Evolutionary conservation across 257 asterid genomes (phyloP).

Genomic region (Plantago elongata): DNA sequence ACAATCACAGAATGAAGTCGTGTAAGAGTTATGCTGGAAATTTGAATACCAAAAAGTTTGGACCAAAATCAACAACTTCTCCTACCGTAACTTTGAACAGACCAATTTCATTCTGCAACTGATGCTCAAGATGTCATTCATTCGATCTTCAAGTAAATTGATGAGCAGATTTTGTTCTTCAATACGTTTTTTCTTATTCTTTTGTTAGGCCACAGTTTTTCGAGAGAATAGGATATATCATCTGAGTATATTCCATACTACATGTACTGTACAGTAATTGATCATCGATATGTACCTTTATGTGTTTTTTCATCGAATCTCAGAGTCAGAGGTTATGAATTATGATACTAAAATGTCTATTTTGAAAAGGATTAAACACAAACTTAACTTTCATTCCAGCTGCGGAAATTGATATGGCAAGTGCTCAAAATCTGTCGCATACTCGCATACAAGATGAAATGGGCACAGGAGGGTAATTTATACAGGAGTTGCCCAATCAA

Average conservation of each 20-base stretch:
- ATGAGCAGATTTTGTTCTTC: background rate
- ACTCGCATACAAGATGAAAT: too few species aligned
- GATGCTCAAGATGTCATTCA: background rate
- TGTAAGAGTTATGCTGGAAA: slow-evolving; percentile 44
- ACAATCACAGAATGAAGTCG: slow-evolving; percentile 41
- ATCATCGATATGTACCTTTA: too few species aligned
- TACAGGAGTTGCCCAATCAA: too few species aligned
- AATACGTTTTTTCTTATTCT: background rate
- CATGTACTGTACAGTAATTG: background rate
- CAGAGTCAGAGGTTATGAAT: too few species aligned
- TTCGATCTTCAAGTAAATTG: too few species aligned
- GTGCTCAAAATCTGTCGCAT: too few species aligned
- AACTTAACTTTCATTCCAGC: too few species aligned
- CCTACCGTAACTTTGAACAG: slow-evolving; percentile 11
- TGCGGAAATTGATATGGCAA: too few species aligned
- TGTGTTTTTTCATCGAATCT: too few species aligned
- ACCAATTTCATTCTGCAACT: slow-evolving; percentile 7
- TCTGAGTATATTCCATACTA: background rate
- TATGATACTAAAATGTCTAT: too few species aligned
- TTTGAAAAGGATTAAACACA: too few species aligned
- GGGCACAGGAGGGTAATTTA: too few species aligned
- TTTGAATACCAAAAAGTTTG: slow-evolving; percentile 30
- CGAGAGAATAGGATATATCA: background rate
- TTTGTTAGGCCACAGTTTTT: background rate
- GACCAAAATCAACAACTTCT: slow-evolving; percentile 49